Percentiles rank a stretch among this genome's conserved stretches.
These are phyloP conservation scores for Rhizopogon vinicolor DNA, from an alignment of 768 basidiomycete genomes.

Conservation along the genomic window DNA sequence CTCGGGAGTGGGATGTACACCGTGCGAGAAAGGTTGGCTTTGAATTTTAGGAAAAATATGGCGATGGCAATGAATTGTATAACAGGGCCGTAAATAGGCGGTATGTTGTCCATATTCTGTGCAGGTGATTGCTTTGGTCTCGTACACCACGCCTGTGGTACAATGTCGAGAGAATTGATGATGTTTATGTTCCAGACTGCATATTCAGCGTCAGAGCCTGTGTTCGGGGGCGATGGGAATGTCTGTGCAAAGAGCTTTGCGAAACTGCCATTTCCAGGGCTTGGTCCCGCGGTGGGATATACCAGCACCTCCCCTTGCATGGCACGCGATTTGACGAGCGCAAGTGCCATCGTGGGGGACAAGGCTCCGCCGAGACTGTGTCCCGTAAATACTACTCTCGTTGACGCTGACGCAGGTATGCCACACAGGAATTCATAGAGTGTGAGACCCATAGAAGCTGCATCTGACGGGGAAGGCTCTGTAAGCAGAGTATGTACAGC, in stretches of 20 bases:
- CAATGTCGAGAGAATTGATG: slow-evolving; percentile 11
- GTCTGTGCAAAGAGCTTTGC: slow-evolving; percentile 1
- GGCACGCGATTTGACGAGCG: background rate
- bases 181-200: slow-evolving; percentile 15
- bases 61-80: background rate
- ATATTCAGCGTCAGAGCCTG: background rate
- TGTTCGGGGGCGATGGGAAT: background rate
- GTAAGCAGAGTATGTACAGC: slow-evolving; percentile 4
- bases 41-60: background rate
- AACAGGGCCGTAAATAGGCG: slow-evolving; percentile 9
- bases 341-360: slow-evolving; percentile 10
- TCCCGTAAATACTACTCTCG: slow-evolving; percentile 6
- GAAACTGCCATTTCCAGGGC: slow-evolving; percentile 8
- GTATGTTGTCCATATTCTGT: slow-evolving; percentile 13
- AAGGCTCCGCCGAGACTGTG: slow-evolving; percentile 10
- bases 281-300: slow-evolving; percentile 8
- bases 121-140: background rate
- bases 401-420: background rate
- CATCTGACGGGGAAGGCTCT: background rate
- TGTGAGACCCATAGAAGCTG: background rate
- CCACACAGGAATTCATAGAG: slow-evolving; percentile 5
- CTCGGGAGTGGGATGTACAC: slow-evolving; percentile 7
- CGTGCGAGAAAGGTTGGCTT: background rate
- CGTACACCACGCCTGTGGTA: slow-evolving; percentile 10
- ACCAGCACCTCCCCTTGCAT: background rate